Conservation (phyloP, 768 basidiomycete species). For the Suillus plorans region DNA sequence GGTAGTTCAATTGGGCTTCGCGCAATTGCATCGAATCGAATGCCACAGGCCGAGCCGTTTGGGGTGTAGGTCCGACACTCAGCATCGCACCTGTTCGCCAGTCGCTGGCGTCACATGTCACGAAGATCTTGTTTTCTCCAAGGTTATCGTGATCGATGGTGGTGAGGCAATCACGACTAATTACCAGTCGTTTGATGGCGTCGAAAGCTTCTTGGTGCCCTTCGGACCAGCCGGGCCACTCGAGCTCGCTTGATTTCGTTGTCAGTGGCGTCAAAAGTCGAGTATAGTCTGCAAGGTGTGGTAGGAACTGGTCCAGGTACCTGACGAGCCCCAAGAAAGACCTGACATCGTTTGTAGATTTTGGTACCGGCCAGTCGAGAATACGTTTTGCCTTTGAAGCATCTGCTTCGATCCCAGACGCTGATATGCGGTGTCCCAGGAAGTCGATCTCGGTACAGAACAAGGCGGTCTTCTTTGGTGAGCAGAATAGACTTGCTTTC, state of each 20-base stretch:
- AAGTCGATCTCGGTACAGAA: conserved; percentile 26
- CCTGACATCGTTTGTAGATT: conserved; percentile 20
- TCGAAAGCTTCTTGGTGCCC: background rate
- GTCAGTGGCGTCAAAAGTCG: conserved; percentile 8
- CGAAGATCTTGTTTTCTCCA: background rate
- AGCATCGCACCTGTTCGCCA: conserved; percentile 1
- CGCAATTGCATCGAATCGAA: conserved; percentile 11
- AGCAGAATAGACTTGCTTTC: conserved; percentile 29
- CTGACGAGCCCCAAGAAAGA: conserved; percentile 22
- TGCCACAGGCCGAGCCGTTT: conserved; percentile 4
- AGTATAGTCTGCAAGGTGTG: conserved; percentile 10
- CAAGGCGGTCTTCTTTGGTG: conserved; percentile 28
- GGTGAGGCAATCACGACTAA: conserved; percentile 25
- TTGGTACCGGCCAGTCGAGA: background rate
- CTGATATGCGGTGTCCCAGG: conserved; percentile 29
- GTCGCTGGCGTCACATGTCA: conserved; percentile 11
- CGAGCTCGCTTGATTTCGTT: conserved; percentile 22
- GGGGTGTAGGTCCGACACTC: background rate
- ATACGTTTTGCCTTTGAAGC: conserved; percentile 27
- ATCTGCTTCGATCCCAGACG: conserved; percentile 24
- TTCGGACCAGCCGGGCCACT: conserved; percentile 27
- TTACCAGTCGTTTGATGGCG: conserved; percentile 26
- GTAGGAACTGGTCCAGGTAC: conserved; percentile 31
- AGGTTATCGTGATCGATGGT: conserved; percentile 31
- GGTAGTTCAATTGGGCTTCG: conserved; percentile 31